Evolutionary conservation across 345 rosid species (phyloP).

Genomic region (Salix arbutifolia): DNA sequence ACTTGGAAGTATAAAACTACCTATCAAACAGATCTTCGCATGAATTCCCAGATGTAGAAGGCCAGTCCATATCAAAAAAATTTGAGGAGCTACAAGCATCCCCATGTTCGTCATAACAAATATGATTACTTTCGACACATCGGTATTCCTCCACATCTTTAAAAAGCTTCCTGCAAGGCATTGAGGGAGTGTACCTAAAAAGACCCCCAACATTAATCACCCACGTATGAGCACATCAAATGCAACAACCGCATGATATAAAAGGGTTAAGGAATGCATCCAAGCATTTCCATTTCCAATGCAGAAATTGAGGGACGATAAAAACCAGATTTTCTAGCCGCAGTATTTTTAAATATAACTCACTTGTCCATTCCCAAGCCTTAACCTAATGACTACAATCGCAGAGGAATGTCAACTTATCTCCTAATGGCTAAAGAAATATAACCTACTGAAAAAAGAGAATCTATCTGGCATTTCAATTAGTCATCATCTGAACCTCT

Average conservation of each 20-base stretch:
- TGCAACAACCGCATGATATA: neutral
- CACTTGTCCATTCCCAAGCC: neutral
- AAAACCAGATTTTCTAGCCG: neutral
- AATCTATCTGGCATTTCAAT: neutral
- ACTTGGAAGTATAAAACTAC: conserved; percentile 28
- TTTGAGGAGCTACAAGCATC: conserved; percentile 55
- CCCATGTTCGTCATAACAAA: conserved; percentile 46
- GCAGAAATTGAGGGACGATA: neutral
- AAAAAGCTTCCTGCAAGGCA: conserved; percentile 27
- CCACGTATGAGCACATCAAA: neutral
- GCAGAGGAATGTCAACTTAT: neutral
- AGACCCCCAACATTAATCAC: conserved; percentile 19
- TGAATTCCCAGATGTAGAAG: conserved; percentile 89
- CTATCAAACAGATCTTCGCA: conserved; percentile 66
- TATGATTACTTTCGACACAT: conserved; percentile 40
- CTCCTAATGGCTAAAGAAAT: neutral
- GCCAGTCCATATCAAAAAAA: conserved; percentile 77
- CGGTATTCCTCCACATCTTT: conserved; percentile 38
- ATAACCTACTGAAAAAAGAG: neutral
- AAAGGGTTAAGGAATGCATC: neutral
- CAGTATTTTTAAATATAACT: neutral
- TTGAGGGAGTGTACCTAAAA: conserved; percentile 45
- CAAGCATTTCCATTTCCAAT: neutral
- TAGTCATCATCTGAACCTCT: neutral
- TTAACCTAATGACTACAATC: neutral